phyloP scores from a whole-genome alignment of 768 basidiomycete genomes.

The Exsudoporus frostii region DNA sequence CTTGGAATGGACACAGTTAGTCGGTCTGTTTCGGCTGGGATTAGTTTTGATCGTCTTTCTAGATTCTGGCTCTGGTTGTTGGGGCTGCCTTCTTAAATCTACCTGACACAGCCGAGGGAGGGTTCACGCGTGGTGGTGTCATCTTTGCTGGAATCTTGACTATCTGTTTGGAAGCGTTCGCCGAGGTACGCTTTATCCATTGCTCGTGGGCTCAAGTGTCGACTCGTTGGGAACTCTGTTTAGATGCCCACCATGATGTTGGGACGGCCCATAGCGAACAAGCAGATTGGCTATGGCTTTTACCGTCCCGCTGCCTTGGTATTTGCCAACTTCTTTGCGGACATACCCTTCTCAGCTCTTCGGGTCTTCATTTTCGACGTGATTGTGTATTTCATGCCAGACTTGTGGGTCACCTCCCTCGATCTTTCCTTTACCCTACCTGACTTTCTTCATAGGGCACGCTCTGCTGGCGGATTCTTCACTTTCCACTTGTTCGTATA shows the following conservation, averaged over 20 bases:
- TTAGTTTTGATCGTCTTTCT: neutral
- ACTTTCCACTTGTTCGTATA: slow-evolving; percentile 67
- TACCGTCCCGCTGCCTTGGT: slow-evolving; percentile 65
- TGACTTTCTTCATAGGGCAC: slow-evolving; percentile 21
- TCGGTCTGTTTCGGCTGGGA: neutral
- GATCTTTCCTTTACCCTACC: slow-evolving; percentile 15
- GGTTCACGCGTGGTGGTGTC: slow-evolving; percentile 84
- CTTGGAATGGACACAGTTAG: slow-evolving; percentile 58
- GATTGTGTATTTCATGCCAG: slow-evolving; percentile 67
- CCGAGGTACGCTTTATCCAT: slow-evolving; percentile 46
- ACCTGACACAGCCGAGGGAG: slow-evolving; percentile 70
- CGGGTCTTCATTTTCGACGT: slow-evolving; percentile 61
- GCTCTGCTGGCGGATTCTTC: slow-evolving; percentile 43
- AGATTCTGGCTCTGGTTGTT: slow-evolving; percentile 48
- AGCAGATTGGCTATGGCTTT: slow-evolving; percentile 63
- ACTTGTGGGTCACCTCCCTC: slow-evolving; percentile 37
- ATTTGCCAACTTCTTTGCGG: slow-evolving; percentile 63
- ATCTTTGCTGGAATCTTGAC: slow-evolving; percentile 70
- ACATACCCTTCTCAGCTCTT: slow-evolving; percentile 63
- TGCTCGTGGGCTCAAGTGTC: neutral
- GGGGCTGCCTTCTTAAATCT: slow-evolving; percentile 75
- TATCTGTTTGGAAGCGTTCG: slow-evolving; percentile 68
- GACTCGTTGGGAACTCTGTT: slow-evolving; percentile 1
- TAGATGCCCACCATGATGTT: slow-evolving; percentile 75
- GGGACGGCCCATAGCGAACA: slow-evolving; percentile 71